Conservation (phyloP, 129 eudicot species). For the Artemisia annua region DNA sequence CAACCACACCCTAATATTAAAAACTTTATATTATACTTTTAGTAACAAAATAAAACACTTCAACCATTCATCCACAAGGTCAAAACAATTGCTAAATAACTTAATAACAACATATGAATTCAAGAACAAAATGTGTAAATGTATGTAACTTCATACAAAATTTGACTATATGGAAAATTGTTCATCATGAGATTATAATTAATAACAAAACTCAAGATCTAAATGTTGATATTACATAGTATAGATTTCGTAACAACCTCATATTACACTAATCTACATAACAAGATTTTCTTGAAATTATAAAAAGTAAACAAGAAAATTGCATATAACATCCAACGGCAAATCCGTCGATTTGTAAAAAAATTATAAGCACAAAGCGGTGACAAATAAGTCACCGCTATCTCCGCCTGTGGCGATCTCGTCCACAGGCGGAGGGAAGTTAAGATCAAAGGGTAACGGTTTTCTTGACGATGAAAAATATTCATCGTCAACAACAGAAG, state of each 20-base stretch:
- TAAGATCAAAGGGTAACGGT: conserved; percentile 54
- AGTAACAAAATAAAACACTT: too few species aligned
- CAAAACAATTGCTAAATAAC: not conserved
- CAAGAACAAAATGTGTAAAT: conserved; percentile 19
- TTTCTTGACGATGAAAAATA: conserved; percentile 34
- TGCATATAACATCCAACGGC: not conserved
- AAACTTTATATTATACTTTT: too few species aligned
- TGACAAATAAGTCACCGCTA: conserved; percentile 38
- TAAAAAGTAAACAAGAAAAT: conserved; percentile 16
- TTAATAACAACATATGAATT: not conserved
- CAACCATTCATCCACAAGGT: not conserved
- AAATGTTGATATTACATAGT: not conserved
- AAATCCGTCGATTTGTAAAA: not conserved
- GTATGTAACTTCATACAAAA: conserved; percentile 26
- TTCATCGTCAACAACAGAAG: conserved; percentile 52
- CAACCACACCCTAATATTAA: not conserved
- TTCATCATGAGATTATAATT: conserved; percentile 22
- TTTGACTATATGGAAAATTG: not conserved
- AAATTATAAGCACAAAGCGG: conserved; percentile 39
- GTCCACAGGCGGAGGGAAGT: conserved; percentile 51
- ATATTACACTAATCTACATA: conserved; percentile 32
- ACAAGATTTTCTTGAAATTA: conserved; percentile 11
- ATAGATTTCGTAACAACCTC: conserved; percentile 4
- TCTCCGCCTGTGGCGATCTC: conserved; percentile 22
- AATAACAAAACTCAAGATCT: conserved; percentile 35